Base-by-base conservation (phyloP, 495 filamentous ascomycete species). In the Annulohypoxylon nitens region DNA sequence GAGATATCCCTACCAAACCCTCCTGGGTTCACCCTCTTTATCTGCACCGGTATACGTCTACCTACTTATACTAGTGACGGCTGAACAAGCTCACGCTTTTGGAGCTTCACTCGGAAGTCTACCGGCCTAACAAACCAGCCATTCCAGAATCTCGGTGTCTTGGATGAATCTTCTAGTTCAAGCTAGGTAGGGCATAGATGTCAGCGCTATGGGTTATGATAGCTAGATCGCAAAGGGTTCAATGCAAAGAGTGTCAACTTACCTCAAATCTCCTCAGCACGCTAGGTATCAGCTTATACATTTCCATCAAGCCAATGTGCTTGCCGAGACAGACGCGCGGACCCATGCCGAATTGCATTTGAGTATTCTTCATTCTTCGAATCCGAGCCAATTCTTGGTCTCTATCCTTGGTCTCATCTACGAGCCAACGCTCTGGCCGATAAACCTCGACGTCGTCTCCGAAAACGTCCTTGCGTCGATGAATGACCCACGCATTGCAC, bases 261-360 rank as follows among this genome's bases (percentile, higher is more conserved):
- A 72, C 41, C 58, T 72, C 69, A 25, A 72, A 72, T 14, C 69
- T 67, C 58, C 69, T 54, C 14, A 72, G 48, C 30, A 72, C 50
- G 14, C 58, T 62, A 2, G 69, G 69, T 3, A 72, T 50, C 39
- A 91, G 66, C 74, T 91, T 91, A 64, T 88, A 87, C 50, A 91
- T 86, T 80, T 92, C 90, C 75, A 91, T 72, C 71, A 86, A 76
- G 39, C 83, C 84, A 50, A 91, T 85, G 69, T 91, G 90, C 70
- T 86, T 88, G 14, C 90, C 90, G 70, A 92, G 87, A 71, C 90
- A 92, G 33, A 86, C 83, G 26, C 90, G 79, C 6, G 81, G 80
- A 26, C 90, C 90, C 8, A 83, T 87, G 20, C 89, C 88, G 77
- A 91, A 91, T 63, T 79, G 75, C 45, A 83, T 79, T 59, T 73